phyloP scores from a whole-genome alignment of 768 basidiomycete genomes.

The Boletus insuetus region DNA sequence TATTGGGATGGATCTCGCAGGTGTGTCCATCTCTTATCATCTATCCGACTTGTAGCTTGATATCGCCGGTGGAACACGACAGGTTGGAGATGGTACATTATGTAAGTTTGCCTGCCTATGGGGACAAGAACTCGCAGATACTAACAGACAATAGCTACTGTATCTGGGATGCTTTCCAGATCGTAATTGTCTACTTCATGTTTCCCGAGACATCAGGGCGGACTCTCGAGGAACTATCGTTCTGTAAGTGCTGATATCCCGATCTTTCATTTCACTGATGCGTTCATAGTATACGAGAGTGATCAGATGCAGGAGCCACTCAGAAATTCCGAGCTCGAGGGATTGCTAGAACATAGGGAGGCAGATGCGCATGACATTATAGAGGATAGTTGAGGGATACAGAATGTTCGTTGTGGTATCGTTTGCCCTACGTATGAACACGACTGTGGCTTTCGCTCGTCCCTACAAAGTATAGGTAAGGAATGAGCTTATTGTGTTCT shows the following conservation, averaged over 20 bases:
- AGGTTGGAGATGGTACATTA: slow-evolving; percentile 19
- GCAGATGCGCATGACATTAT: slow-evolving; percentile 13
- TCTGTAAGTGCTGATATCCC: slow-evolving; percentile 6
- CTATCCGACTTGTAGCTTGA: neutral
- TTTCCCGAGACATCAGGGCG: slow-evolving; percentile 22
- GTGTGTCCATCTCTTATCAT: neutral
- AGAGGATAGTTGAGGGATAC: too few relatives aligned
- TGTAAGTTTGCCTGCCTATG: neutral
- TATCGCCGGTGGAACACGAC: neutral
- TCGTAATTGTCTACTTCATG: slow-evolving; percentile 16
- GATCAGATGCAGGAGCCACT: neutral
- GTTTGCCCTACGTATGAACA: too few relatives aligned
- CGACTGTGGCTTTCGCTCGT: too few relatives aligned
- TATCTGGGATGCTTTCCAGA: slow-evolving; percentile 11
- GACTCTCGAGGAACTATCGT: slow-evolving; percentile 18
- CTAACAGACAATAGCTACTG: slow-evolving; percentile 13
- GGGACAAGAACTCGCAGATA: rapidly evolving
- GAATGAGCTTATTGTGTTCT: too few relatives aligned
- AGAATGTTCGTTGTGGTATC: too few relatives aligned
- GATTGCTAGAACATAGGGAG: neutral
- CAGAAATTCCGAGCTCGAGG: neutral
- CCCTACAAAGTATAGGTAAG: too few relatives aligned
- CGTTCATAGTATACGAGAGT: neutral
- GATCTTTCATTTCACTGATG: too few relatives aligned
- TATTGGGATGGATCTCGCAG: slow-evolving; percentile 12